A percentile compares a stretch with the other conserved stretches of the same genome.
Conservation (phyloP, 2,329 filamentous ascomycete species). For the Orbilia blumenaviensis region DNA sequence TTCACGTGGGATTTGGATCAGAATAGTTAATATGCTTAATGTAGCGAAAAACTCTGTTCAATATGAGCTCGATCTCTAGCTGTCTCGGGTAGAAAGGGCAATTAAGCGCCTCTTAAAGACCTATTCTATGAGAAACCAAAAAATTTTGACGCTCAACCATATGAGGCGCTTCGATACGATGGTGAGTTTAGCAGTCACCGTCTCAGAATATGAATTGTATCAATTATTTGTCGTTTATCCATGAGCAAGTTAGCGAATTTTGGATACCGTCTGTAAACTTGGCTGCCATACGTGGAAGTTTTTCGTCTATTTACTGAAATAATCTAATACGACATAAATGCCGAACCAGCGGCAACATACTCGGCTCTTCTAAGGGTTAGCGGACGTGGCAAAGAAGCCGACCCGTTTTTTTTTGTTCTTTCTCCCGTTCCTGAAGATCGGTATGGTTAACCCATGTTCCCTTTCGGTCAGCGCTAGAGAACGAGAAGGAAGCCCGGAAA, state of each 20-base stretch:
- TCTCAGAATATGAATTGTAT: not conserved
- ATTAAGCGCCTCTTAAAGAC: not conserved
- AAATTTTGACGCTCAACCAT: slow-evolving; percentile 14
- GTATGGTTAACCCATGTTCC: slow-evolving; percentile 19
- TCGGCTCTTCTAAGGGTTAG: slow-evolving; percentile 1
- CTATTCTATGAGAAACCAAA: not conserved
- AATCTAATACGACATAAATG: not conserved
- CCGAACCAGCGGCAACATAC: slow-evolving; percentile 34
- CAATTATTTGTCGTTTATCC: not conserved
- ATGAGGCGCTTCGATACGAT: not conserved
- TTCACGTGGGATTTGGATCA: slow-evolving; percentile 6
- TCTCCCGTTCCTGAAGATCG: slow-evolving; percentile 34
- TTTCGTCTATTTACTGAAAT: not conserved
- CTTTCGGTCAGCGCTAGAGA: slow-evolving; percentile 31
- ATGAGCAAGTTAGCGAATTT: not conserved
- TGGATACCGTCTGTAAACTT: slow-evolving; percentile 6
- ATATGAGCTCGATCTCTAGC: not conserved
- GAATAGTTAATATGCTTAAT: not conserved
- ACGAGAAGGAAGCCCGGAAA: not conserved
- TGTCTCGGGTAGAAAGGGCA: slow-evolving; percentile 44
- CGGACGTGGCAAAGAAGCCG: slow-evolving; percentile 13
- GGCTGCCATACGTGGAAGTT: slow-evolving; percentile 11
- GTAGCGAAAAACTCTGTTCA: slow-evolving; percentile 19
- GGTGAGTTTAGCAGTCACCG: not conserved
- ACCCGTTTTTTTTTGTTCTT: not conserved